Evolutionary conservation across 169 alveolate species (phyloP).

Genomic region (Plasmodium vinckei): DNA sequence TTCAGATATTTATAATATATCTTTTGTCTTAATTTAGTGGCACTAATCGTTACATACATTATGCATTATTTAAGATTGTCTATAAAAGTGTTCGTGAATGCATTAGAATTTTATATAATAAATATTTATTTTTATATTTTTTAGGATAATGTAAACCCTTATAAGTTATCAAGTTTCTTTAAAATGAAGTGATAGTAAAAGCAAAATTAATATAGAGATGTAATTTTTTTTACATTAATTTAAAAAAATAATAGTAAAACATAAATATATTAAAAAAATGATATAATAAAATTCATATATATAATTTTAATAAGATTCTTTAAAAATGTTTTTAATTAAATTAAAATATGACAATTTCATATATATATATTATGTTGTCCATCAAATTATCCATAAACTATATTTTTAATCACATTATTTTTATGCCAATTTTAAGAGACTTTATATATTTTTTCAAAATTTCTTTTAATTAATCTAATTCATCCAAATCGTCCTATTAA

Average conservation of each 20-base stretch:
- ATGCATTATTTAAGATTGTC: no score
- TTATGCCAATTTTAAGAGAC: no score
- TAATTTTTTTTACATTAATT: background rate
- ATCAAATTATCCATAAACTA: no score
- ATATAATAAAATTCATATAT: background rate
- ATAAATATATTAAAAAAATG: slow-evolving; percentile 11
- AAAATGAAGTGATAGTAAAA: slow-evolving; percentile 62
- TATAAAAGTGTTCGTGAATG: background rate
- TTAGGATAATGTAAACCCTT: slow-evolving; percentile 62
- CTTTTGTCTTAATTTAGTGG: background rate
- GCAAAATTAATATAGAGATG: slow-evolving; percentile 2
- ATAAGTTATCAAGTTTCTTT: slow-evolving; percentile 66
- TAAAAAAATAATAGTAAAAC: slow-evolving; percentile 21
- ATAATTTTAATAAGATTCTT: background rate
- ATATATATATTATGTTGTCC: no score
- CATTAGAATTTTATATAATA: background rate
- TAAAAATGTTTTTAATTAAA: slow-evolving; percentile 7
- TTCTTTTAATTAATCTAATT: slow-evolving; percentile 22
- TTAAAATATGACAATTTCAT: background rate
- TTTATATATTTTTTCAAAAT: background rate
- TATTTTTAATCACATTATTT: no score
- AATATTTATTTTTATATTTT: slow-evolving; percentile 1
- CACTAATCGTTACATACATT: no score
- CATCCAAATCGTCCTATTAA: slow-evolving; percentile 62
- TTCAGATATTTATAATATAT: background rate